phyloP scores from a whole-genome alignment of 139 green algal species.

The Microglena sp. region DNA sequence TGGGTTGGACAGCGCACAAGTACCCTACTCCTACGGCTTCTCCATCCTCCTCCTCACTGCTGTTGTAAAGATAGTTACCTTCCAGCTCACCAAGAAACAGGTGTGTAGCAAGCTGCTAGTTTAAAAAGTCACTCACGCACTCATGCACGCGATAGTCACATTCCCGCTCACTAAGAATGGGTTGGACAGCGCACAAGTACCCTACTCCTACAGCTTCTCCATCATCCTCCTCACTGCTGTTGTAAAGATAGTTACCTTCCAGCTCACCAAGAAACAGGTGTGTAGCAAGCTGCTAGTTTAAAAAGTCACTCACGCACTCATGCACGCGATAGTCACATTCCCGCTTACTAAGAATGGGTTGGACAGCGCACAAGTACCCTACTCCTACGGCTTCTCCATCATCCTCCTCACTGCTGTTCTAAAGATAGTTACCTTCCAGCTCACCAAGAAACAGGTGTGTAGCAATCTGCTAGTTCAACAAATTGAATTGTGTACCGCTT shows the following conservation, averaged over 20 bases:
- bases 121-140: constrained; percentile 9
- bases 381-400: too few species aligned
- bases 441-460: not conserved
- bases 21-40: constrained; percentile 88
- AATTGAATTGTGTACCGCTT: not conserved
- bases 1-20: constrained; percentile 45
- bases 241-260: constrained; percentile 90
- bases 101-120: constrained; percentile 26
- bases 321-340: not conserved
- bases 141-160: not conserved
- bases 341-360: constrained; percentile 27
- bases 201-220: constrained; percentile 80
- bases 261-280: constrained; percentile 88
- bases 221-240: constrained; percentile 43
- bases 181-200: constrained; percentile 57
- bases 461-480: too few species aligned
- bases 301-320: constrained; percentile 8
- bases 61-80: constrained; percentile 86
- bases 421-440: not conserved
- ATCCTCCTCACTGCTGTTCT: not conserved
- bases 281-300: too few species aligned
- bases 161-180: constrained; percentile 39
- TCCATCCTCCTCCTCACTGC: constrained; percentile 41
- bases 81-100: constrained; percentile 91
- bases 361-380: too few species aligned